Conservation (phyloP, 768 basidiomycete species). For the Hemileccinum impolitum region DNA sequence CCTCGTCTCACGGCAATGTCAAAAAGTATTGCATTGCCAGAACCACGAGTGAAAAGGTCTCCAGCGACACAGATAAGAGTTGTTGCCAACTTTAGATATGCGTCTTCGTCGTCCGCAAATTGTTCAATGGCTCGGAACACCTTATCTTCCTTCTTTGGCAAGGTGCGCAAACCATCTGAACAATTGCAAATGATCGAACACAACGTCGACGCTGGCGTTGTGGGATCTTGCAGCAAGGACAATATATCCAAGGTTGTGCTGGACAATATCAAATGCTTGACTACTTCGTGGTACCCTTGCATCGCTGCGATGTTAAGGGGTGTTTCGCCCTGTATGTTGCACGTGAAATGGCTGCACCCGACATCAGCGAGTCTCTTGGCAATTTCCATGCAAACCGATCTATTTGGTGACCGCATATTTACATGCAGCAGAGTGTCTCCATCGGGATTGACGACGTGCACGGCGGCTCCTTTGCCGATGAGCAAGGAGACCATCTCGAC, state of each 20-base stretch:
- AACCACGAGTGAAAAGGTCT: not conserved
- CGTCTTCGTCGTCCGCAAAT: not conserved
- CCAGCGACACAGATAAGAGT: not conserved
- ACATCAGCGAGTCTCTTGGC: not conserved
- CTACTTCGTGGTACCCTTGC: not conserved
- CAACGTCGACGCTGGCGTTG: not conserved
- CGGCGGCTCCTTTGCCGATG: not conserved
- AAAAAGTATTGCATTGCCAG: not conserved
- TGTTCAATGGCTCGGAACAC: not conserved
- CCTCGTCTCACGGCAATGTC: not conserved
- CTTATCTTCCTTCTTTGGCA: not conserved
- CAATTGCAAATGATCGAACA: not conserved
- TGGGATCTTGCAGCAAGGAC: not conserved
- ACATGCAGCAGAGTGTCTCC: conserved; percentile 4
- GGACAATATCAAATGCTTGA: not conserved
- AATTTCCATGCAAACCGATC: not conserved
- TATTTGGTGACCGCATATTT: not conserved
- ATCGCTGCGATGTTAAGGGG: not conserved
- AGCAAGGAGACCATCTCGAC: conserved; percentile 5
- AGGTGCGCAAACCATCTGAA: not conserved
- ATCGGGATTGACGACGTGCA: not conserved
- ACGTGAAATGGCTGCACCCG: not conserved
- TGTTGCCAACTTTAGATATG: not conserved
- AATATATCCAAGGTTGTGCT: not conserved
- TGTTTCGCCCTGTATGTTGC: not conserved